Conservation (phyloP, 73 alveolate species). For the Paramecium primaurelia region DNA sequence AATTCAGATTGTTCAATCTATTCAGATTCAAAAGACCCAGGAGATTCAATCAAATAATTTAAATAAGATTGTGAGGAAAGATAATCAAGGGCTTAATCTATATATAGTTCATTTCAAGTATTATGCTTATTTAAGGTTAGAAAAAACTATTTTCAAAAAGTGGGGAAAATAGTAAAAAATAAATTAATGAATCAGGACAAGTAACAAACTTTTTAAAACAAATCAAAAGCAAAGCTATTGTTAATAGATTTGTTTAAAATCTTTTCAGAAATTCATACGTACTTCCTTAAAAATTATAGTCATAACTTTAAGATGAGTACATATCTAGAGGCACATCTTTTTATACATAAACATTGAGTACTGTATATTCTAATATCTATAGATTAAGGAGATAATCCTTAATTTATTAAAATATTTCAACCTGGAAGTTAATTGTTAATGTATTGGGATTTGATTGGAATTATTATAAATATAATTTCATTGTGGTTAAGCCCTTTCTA, state of each 20-base stretch:
- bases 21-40: background rate
- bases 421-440: background rate
- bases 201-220: background rate
- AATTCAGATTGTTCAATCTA: background rate
- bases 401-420: background rate
- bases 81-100: background rate
- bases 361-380: background rate
- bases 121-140: background rate
- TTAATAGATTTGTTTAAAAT: background rate
- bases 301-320: background rate
- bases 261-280: background rate
- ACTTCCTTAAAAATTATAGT: background rate
- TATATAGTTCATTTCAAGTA: background rate
- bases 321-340: background rate
- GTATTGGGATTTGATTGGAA: background rate
- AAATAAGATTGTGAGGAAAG: background rate
- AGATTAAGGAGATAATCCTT: background rate
- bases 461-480: background rate
- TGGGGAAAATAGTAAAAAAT: background rate
- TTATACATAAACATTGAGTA: background rate
- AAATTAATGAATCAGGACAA: background rate
- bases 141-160: background rate
- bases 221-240: background rate
- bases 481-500: constrained; percentile 17
- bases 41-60: background rate